These are phyloP conservation scores for Rhodotorula sp. DNA, from an alignment of 1,284 basidiomycete genomes.

Conservation along the genomic window DNA sequence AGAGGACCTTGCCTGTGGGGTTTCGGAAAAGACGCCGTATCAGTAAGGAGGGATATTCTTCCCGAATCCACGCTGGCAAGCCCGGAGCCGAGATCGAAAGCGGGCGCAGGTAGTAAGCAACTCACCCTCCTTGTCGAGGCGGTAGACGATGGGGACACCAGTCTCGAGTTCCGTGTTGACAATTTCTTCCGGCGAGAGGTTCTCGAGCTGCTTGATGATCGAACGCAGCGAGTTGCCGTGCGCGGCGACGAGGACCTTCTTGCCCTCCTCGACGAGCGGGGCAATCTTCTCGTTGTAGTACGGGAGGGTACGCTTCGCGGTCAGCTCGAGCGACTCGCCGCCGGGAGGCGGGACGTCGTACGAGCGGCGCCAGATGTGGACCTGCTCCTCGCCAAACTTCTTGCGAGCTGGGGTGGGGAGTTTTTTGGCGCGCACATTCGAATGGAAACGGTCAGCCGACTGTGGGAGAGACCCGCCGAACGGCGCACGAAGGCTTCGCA, in stretches of 20 bases:
- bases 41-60: background rate
- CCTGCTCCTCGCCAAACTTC: slow-evolving; percentile 54
- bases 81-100: too few species aligned
- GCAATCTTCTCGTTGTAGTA: slow-evolving; percentile 51
- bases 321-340: slow-evolving; percentile 52
- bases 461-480: too few species aligned
- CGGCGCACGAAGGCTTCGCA: background rate
- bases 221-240: slow-evolving; percentile 52
- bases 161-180: slow-evolving; percentile 52
- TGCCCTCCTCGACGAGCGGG: slow-evolving; percentile 49
- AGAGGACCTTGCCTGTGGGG: slow-evolving; percentile 31
- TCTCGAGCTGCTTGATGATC: slow-evolving; percentile 52
- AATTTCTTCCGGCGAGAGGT: slow-evolving; percentile 50
- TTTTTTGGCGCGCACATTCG: too few species aligned
- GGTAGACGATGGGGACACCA: slow-evolving; percentile 51
- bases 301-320: slow-evolving; percentile 51
- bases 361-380: slow-evolving; percentile 49
- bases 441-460: too few species aligned
- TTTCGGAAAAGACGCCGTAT: too few species aligned
- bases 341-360: slow-evolving; percentile 52
- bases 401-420: slow-evolving; percentile 45
- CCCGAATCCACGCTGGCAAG: background rate
- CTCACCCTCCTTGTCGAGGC: slow-evolving; percentile 44
- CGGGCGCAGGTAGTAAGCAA: background rate
- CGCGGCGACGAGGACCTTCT: slow-evolving; percentile 52